A percentile compares a stretch with the other conserved stretches of the same genome.
Evolutionary conservation across 306 rosid species (phyloP).

Genomic region (Astragalus glycyphyllos): DNA sequence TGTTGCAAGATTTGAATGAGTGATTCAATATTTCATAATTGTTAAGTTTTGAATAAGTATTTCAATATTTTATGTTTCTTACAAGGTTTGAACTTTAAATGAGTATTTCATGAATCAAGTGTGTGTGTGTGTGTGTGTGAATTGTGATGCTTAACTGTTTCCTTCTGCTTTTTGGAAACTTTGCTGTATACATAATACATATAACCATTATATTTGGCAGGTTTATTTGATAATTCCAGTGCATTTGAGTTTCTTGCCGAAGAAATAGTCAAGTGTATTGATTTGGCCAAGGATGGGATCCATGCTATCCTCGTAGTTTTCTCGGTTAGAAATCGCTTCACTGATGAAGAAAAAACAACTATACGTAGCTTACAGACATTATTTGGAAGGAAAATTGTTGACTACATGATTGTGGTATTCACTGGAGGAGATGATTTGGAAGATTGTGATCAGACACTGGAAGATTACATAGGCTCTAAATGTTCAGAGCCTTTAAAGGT

Average conservation of each 20-base stretch:
- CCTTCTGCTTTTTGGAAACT: too few species aligned
- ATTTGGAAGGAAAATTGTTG: conserved; percentile 75
- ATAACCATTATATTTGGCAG: conserved; percentile 40
- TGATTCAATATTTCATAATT: too few species aligned
- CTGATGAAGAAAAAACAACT: conserved; percentile 76
- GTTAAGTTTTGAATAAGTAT: too few species aligned
- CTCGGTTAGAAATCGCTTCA: conserved; percentile 76
- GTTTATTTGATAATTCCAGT: conserved; percentile 71
- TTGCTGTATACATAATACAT: conserved; percentile 20
- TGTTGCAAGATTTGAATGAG: too few species aligned
- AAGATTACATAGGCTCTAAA: conserved; percentile 68
- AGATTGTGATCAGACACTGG: conserved; percentile 67
- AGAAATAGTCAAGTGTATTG: conserved; percentile 85
- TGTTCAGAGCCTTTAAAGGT: conserved; percentile 82
- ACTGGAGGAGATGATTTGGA: conserved; percentile 91
- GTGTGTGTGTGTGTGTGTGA: too few species aligned
- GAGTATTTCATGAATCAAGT: too few species aligned
- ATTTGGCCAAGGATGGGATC: conserved; percentile 89
- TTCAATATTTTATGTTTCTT: not conserved
- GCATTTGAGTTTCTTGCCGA: conserved; percentile 71
- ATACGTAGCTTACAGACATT: conserved; percentile 68
- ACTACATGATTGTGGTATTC: conserved; percentile 78
- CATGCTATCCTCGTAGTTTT: conserved; percentile 83
- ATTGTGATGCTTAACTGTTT: too few species aligned
- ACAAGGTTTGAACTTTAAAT: not conserved